Evolutionary conservation across 192 early-diverging fungal genomes (phyloP), one percentile per base, ranked within the genome.

Genomic region (Entrophospora sp.): DNA sequence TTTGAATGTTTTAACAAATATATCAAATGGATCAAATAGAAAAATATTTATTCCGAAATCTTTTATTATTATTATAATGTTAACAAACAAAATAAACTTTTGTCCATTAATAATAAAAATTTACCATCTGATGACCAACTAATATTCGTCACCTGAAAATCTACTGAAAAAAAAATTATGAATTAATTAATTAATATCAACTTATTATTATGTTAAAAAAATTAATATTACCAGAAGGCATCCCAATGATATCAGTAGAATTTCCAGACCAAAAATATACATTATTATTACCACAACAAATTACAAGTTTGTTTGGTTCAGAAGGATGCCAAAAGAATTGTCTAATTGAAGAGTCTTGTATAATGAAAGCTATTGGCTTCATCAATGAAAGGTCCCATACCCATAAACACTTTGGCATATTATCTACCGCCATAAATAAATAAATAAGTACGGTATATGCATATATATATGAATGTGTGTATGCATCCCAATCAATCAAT

Each of bases 51-150:
- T n/a, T n/a, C n/a, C n/a, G n/a, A n/a, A n/a, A n/a, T n/a, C n/a
- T n/a, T n/a, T n/a, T n/a, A n/a, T n/a, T n/a, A n/a, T n/a, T n/a
- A n/a, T n/a, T n/a, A n/a, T n/a, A n/a, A n/a, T n/a, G n/a, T n/a
- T n/a, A n/a, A n/a, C 2, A 90, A 37, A 68, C 87, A 87, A 69
- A 91, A 93, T 73, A 87, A 77, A 30, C 90, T 82, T 64, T 82
- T 86, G 56, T 88, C 88, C 76, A 90, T 70, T 35, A 93, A 52
- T 40, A 87, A 60, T 22, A 92, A 45, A 5, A 81, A 80, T 45
- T 79, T 79, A 6, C 90, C 89, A 70, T 89, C 80, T 5, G 87
- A 83, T 67, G 74, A 84, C 90, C 90, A 93, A 55, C 71, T 64
- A 16, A 89, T 42, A 24, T 71, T 75, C 9, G 65, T 70, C 25